These are phyloP conservation scores for Centella asiatica DNA, from an alignment of 129 eudicot species.

Conservation along the genomic window DNA sequence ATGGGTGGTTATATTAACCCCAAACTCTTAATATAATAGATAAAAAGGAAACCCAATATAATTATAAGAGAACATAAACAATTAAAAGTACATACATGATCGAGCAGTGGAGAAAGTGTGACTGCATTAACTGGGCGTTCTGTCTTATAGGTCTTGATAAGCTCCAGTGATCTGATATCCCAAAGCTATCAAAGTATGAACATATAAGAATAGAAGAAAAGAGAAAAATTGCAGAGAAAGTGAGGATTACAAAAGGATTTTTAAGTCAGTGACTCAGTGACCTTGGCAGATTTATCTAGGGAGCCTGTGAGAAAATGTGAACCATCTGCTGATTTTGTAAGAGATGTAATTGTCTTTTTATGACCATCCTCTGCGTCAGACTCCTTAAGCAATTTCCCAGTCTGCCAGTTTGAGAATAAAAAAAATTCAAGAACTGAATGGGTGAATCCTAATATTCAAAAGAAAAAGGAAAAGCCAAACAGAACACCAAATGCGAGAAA, in stretches of 20 bases:
- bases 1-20: no score
- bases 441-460: neutral
- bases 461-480: neutral
- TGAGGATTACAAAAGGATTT: neutral
- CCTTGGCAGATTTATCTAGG: conserved; percentile 92
- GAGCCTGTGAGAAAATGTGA: conserved; percentile 87
- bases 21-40: no score
- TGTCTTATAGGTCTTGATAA: conserved; percentile 82
- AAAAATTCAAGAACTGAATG: neutral
- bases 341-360: conserved; percentile 70
- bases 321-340: conserved; percentile 60
- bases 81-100: conserved; percentile 53
- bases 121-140: conserved; percentile 96
- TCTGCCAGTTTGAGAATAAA: conserved; percentile 32
- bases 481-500: neutral
- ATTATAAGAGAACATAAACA: neutral
- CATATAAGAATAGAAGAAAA: conserved; percentile 5
- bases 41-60: neutral
- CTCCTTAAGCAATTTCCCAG: conserved; percentile 66
- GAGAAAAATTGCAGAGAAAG: neutral
- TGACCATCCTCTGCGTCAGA: conserved; percentile 74
- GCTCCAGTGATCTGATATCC: conserved; percentile 76
- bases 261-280: conserved; percentile 6
- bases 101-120: conserved; percentile 82
- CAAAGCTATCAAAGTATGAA: conserved; percentile 47